These are phyloP conservation scores for Microsporum audouinii DNA, from an alignment of 2,329 filamentous ascomycete species.

Conservation along the genomic window DNA sequence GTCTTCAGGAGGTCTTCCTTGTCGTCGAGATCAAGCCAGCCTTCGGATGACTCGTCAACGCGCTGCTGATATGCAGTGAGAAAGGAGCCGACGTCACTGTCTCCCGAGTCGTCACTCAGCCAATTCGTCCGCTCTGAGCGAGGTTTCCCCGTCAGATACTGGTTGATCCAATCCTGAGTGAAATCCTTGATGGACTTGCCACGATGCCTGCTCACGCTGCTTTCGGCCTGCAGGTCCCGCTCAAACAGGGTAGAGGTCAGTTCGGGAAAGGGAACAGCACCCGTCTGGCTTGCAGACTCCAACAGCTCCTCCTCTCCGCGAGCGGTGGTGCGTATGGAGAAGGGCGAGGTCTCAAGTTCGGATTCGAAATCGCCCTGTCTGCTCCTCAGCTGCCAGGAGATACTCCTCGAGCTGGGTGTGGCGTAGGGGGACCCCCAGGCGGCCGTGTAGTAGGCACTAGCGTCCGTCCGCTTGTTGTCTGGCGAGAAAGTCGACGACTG, in stretches of 20 bases:
- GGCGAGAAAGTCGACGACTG: constrained; percentile 31
- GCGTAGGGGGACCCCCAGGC: constrained; percentile 91
- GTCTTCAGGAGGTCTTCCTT: constrained; percentile 32
- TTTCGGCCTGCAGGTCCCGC: constrained; percentile 16
- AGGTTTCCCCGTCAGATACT: constrained; percentile 62
- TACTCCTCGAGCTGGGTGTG: constrained; percentile 41
- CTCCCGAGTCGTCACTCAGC: constrained; percentile 66
- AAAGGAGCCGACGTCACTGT: constrained; percentile 60
- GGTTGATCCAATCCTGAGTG: constrained; percentile 76
- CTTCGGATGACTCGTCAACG: constrained; percentile 30
- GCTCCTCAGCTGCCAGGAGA: constrained; percentile 28
- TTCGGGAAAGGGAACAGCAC: constrained; percentile 8
- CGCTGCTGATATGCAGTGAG: constrained; percentile 32
- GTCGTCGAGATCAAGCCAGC: constrained; percentile 34
- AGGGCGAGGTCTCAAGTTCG: constrained; percentile 25
- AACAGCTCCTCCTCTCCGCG: background rate
- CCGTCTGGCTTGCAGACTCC: background rate
- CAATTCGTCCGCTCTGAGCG: constrained; percentile 64
- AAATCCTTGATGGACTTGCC: constrained; percentile 43
- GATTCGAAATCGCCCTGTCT: constrained; percentile 37
- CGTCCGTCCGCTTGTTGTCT: constrained; percentile 35
- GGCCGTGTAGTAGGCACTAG: constrained; percentile 54
- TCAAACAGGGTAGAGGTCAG: constrained; percentile 19
- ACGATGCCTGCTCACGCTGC: constrained; percentile 15
- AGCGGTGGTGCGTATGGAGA: constrained; percentile 20